Percentiles rank a stretch among this genome's conserved stretches.
These are phyloP conservation scores for Neocucurbitaria cava DNA, from an alignment of 2,329 filamentous ascomycete genomes.

Conservation along the genomic window DNA sequence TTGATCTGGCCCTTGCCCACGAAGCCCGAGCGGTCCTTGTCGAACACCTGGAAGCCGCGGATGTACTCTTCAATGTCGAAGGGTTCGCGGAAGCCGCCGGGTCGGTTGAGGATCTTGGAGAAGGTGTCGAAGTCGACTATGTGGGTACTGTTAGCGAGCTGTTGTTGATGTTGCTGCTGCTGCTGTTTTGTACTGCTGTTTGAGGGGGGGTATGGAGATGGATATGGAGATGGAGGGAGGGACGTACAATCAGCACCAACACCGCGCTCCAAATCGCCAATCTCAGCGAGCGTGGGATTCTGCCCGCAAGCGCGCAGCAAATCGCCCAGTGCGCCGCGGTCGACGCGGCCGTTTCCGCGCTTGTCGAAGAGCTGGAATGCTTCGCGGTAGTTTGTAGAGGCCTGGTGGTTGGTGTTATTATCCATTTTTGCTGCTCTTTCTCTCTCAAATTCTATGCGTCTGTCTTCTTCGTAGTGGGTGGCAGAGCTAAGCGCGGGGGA, in stretches of 20 bases:
- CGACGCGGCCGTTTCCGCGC: conserved; percentile 92
- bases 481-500: conserved; percentile 1
- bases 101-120: conserved; percentile 94
- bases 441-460: too few species aligned
- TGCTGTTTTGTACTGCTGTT: too few species aligned
- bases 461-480: too few species aligned
- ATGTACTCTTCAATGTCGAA: conserved; percentile 98
- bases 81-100: conserved; percentile 96
- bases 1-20: conserved; percentile 97
- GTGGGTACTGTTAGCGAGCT: conserved; percentile 3
- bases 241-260: conserved; percentile 89
- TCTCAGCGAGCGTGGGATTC: conserved; percentile 95
- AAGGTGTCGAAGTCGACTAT: conserved; percentile 98
- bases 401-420: conserved; percentile 60
- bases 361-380: conserved; percentile 99
- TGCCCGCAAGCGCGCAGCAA: conserved; percentile 95
- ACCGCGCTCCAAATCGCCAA: conserved; percentile 87
- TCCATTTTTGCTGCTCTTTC: conserved; percentile 40
- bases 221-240: background rate
- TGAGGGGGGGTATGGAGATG: background rate
- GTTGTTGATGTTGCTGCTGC: too few species aligned
- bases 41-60: conserved; percentile 98
- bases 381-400: conserved; percentile 99
- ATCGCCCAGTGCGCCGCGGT: conserved; percentile 86
- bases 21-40: conserved; percentile 98